Base-by-base conservation (phyloP, 306 rosid genomes). In the Glycine tomentella region DNA sequence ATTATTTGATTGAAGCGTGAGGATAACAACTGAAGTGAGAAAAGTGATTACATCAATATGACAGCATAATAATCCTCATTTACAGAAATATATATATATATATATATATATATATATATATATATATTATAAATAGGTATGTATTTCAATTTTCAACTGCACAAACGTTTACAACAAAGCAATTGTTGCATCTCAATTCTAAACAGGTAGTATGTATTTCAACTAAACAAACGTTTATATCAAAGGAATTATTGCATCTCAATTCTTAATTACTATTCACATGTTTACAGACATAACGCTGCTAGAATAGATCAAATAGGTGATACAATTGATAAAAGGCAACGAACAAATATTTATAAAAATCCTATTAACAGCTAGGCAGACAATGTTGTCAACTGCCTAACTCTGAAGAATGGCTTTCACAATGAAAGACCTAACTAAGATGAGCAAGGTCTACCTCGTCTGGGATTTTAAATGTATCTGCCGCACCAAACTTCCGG, bases 401-500 rank as follows among this genome's bases (percentile, higher is more conserved):
- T 83, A 67, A 50, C 46, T 40, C 31, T 6, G 48, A 70, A 69
- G 69, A 52, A 31, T 59, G 86, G 66, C 11, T 16, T 25, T 15
- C 50, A 66, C 38, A 58, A 25, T 9, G 65, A 34, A 72, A 62
- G 20, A 53, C 15, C 85, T 84, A 95, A 90, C 98, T 95, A 48
- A 93, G 89, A 52, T 74, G 93, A 70, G 99, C 61, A 81, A 92
- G 61, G 70, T 95, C 97, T 52, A 95, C 77, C 50, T 83, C 90
- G 9, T 92, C 97, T 2, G 99, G 98, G 80, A 95, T 85, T 87
- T 64, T 93, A 75, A 95, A 95, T 65, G 98, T 87, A 42, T 80
- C 90, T 65, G 99, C 98, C 0, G 98, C 97, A 44, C 99, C 99
- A 83, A 95, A 95, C 90, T 95, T 95, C 72, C 93, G 88, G 78